phyloP scores from a whole-genome alignment of 2,329 filamentous ascomycete species.

The Scolecobasidium constrictum region DNA sequence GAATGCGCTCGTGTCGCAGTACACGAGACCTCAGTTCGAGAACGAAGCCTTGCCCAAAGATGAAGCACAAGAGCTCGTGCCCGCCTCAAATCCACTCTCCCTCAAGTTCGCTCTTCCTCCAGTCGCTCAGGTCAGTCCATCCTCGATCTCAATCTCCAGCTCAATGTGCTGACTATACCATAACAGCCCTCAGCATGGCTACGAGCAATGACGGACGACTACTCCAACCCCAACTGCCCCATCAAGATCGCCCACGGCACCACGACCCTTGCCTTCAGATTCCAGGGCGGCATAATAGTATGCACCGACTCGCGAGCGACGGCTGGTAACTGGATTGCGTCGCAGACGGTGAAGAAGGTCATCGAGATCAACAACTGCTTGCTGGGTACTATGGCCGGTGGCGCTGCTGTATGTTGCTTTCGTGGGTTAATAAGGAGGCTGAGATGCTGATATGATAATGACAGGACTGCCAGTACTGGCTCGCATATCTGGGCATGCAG shows the following conservation, averaged over 20 bases:
- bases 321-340: slow-evolving; percentile 97
- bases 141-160: background rate
- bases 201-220: slow-evolving; percentile 89
- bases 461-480: slow-evolving; percentile 99
- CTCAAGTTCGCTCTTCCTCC: slow-evolving; percentile 94
- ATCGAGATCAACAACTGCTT: slow-evolving; percentile 95
- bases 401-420: slow-evolving; percentile 60
- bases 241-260: slow-evolving; percentile 99
- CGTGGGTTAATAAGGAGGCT: slow-evolving; percentile 10
- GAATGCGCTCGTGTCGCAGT: slow-evolving; percentile 88
- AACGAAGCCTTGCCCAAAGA: slow-evolving; percentile 64
- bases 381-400: slow-evolving; percentile 95
- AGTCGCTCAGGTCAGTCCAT: slow-evolving; percentile 66
- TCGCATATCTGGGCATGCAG: slow-evolving; percentile 97
- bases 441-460: slow-evolving; percentile 12
- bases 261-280: slow-evolving; percentile 94
- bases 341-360: slow-evolving; percentile 99
- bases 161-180: slow-evolving; percentile 10
- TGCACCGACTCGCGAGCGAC: slow-evolving; percentile 96
- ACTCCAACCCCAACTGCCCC: slow-evolving; percentile 89
- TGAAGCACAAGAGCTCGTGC: slow-evolving; percentile 61
- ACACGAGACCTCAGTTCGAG: slow-evolving; percentile 68
- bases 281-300: slow-evolving; percentile 96
- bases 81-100: slow-evolving; percentile 64
- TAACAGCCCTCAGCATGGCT: slow-evolving; percentile 81